These are phyloP conservation scores for Starmerella vitae DNA, from an alignment of 805 yeast genomes.

Conservation along the genomic window DNA sequence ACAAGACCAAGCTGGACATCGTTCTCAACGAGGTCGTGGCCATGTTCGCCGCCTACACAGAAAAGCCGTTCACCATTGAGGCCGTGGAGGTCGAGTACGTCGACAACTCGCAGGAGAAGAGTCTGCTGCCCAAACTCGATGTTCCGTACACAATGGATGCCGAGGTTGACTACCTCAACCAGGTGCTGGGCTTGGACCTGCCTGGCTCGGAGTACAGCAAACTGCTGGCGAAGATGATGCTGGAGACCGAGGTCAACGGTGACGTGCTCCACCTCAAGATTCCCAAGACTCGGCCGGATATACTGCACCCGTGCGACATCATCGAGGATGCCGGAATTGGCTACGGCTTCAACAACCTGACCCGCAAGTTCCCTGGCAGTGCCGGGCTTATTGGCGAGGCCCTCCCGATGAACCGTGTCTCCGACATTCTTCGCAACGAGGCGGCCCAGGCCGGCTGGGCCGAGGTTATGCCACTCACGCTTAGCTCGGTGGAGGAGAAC, in stretches of 20 bases:
- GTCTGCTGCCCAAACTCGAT: constrained; percentile 55
- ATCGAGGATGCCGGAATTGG: constrained; percentile 98
- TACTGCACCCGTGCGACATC: constrained; percentile 92
- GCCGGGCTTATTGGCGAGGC: constrained; percentile 72
- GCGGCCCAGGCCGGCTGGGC: constrained; percentile 91
- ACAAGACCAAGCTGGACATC: constrained; percentile 82
- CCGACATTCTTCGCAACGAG: constrained; percentile 81
- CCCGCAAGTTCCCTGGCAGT: constrained; percentile 64
- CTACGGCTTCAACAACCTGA: constrained; percentile 83
- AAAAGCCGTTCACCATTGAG: constrained; percentile 70
- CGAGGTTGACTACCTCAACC: constrained; percentile 74
- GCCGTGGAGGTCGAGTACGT: constrained; percentile 69
- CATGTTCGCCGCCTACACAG: constrained; percentile 86
- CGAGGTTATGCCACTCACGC: constrained; percentile 89
- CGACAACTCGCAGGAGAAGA: constrained; percentile 47
- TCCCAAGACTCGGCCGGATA: constrained; percentile 92
- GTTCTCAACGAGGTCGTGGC: constrained; percentile 88
- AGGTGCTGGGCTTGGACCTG: constrained; percentile 76
- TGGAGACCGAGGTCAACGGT: constrained; percentile 44
- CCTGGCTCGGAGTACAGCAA: constrained; percentile 51
- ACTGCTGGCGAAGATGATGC: constrained; percentile 68
- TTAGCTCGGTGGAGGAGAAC: constrained; percentile 95
- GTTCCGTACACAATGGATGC: constrained; percentile 55
- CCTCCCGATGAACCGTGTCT: constrained; percentile 76
- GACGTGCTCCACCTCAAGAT: constrained; percentile 42